Percentiles rank a stretch among this genome's conserved stretches.
These are phyloP conservation scores for Cladophialophora immunda DNA, from an alignment of 2,329 filamentous ascomycete genomes.

Conservation along the genomic window DNA sequence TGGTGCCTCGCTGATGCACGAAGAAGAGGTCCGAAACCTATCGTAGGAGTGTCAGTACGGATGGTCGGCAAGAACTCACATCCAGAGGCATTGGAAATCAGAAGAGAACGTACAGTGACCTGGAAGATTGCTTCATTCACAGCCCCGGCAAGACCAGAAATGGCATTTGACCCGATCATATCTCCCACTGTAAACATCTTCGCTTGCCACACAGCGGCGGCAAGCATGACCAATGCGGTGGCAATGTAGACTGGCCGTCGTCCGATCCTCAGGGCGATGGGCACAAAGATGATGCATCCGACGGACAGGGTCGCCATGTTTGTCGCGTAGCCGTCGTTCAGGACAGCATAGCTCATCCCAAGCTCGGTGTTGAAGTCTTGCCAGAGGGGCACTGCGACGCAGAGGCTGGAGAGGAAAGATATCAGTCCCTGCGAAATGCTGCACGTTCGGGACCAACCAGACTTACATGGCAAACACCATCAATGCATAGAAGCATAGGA, in stretches of 20 bases:
- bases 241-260: conserved; percentile 53
- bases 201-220: conserved; percentile 51
- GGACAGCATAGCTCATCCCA: conserved; percentile 47
- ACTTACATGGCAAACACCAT: conserved; percentile 44
- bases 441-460: neutral
- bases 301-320: conserved; percentile 51
- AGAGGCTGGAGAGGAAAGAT: conserved; percentile 37
- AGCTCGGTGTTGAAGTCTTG: conserved; percentile 52
- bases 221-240: conserved; percentile 49
- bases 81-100: neutral
- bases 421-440: neutral
- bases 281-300: conserved; percentile 53
- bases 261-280: conserved; percentile 54
- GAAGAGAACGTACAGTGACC: conserved; percentile 46
- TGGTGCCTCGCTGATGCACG: conserved; percentile 59
- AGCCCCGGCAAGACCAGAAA: conserved; percentile 54
- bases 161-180: conserved; percentile 51
- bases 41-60: neutral
- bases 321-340: conserved; percentile 56
- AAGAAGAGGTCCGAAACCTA: conserved; percentile 60
- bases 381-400: conserved; percentile 52
- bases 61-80: neutral
- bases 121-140: conserved; percentile 54
- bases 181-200: conserved; percentile 52
- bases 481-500: conserved; percentile 43